Evolutionary conservation across 306 rosid species (phyloP), one percentile per base, ranked within the genome.

Genomic region (Pterocarpus macrocarpus): DNA sequence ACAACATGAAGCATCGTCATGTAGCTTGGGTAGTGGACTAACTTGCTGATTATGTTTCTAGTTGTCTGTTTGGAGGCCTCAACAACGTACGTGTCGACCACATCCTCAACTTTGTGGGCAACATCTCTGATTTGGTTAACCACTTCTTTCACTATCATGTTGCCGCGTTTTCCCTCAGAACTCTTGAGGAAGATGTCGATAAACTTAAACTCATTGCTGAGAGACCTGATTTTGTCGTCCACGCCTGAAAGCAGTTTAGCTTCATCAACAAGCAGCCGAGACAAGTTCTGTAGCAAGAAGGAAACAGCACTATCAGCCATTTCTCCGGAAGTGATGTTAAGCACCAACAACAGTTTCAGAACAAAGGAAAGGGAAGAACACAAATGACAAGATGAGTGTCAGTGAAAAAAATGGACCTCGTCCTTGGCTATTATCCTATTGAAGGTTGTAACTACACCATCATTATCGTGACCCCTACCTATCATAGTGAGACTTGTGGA

Each of bases 241-340:
- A 82, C 78, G 0, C 74, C 77, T 17, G 58, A 68, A 68, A 68
- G 59, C 16, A 75, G 2, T 0, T 49, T 68, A 0, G 15, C 8
- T 47, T 82, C 73, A 35, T 69, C 35, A 8, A 30, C 8, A 10
- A 82, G 71, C 2, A 82, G 22, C 14, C 17, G 62, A 1, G 78
- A 14, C 73, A 82, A 38, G 53, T 69, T 76, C 39, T 63, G n/a
- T 2, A 69, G 1, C 41, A 82, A 32, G 4, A 77, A 70, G 43
- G 3, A 1, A 38, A 82, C 78, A 6, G 61, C 78, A 13, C 41
- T 12, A n/a, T 69, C 82, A 5, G 59, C 85, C 85, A 82, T 81
- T 39, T 30, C 33, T 17, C 11, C 9, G 13, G 8, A 7, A 43
- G 11, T 8, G 49, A 43, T 43, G 49, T 22, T 22, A 22, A 22